These are phyloP conservation scores for Lactarius sanguifluus DNA, from an alignment of 768 basidiomycete species.

Conservation along the genomic window DNA sequence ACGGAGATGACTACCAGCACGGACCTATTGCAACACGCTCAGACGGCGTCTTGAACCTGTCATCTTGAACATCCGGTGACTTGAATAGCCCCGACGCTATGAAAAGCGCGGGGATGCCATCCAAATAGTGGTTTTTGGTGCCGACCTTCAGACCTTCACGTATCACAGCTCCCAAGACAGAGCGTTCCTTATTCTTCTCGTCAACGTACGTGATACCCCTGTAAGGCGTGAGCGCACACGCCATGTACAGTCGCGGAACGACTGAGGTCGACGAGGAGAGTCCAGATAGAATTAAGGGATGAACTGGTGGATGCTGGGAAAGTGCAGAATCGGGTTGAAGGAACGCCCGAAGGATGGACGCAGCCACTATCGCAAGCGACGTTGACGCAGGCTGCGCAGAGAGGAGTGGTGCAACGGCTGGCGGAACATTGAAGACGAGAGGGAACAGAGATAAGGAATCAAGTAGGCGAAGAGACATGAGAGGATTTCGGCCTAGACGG, in stretches of 20 bases:
- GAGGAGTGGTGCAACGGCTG: conserved; percentile 43
- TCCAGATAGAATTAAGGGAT: conserved; percentile 46
- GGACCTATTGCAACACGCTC: conserved; percentile 62
- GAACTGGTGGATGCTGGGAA: conserved; percentile 43
- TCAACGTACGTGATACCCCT: conserved; percentile 56
- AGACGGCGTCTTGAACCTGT: conserved; percentile 41
- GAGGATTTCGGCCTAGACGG: conserved; percentile 65
- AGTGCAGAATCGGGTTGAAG: conserved; percentile 35
- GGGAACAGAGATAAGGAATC: conserved; percentile 67
- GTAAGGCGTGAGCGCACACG: conserved; percentile 74
- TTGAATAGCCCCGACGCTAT: conserved; percentile 49
- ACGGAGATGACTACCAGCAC: conserved; percentile 27
- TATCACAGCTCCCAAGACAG: conserved; percentile 67
- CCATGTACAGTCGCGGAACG: conserved; percentile 71
- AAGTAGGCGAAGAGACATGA: conserved; percentile 74
- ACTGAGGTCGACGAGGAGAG: conserved; percentile 42
- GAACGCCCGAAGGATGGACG: conserved; percentile 56
- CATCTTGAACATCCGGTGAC: conserved; percentile 37
- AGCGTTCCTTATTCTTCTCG: conserved; percentile 59
- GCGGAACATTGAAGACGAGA: conserved; percentile 61
- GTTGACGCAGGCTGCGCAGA: conserved; percentile 44
- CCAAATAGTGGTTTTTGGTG: conserved; percentile 70
- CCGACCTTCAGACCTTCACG: conserved; percentile 86
- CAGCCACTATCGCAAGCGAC: conserved; percentile 52
- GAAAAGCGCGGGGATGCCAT: conserved; percentile 71